These are phyloP conservation scores for Leishmania aethiopica DNA, from an alignment of 208 protist species.

Conservation along the genomic window DNA sequence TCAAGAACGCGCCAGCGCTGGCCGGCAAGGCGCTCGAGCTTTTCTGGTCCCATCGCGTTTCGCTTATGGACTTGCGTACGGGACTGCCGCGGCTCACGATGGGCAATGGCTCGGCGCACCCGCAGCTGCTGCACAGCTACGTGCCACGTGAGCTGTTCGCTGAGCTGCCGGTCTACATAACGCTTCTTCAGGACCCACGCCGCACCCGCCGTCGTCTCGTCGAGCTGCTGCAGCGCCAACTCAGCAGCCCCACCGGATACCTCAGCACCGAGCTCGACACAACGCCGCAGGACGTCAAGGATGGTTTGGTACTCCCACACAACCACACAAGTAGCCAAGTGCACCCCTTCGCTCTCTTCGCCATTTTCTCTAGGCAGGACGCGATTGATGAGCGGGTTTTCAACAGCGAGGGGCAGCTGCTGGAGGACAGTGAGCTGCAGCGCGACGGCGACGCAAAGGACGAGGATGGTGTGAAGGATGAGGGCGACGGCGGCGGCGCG, in stretches of 20 bases:
- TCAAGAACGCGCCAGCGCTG: conserved; percentile 81
- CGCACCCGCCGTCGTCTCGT: conserved; percentile 70
- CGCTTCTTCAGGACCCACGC: conserved; percentile 64
- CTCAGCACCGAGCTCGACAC: conserved; percentile 78
- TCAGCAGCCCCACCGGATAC: conserved; percentile 79
- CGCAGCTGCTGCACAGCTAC: conserved; percentile 58
- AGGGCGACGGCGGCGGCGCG: conserved; percentile 2
- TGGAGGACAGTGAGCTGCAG: conserved; percentile 24
- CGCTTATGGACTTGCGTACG: conserved; percentile 58
- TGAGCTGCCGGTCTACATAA: conserved; percentile 69
- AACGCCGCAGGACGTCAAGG: conserved; percentile 53
- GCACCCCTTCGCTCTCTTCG: conserved; percentile 81
- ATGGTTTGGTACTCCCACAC: conserved; percentile 69
- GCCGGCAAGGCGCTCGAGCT: conserved; percentile 66
- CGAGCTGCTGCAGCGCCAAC: conserved; percentile 80
- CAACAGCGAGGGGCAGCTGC: conserved; percentile 30
- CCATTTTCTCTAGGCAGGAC: conserved; percentile 78
- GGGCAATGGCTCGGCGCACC: conserved; percentile 42
- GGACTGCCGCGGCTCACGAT: conserved; percentile 47
- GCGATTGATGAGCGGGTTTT: conserved; percentile 47
- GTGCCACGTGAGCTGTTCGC: conserved; percentile 75
- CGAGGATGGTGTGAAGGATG: not conserved
- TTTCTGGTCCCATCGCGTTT: conserved; percentile 63
- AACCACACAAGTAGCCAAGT: conserved; percentile 78
- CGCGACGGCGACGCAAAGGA: not conserved